Percentiles rank a stretch among this genome's conserved stretches.
Evolutionary conservation across 768 basidiomycete species (phyloP).

Genomic region (Amanita inopinata): DNA sequence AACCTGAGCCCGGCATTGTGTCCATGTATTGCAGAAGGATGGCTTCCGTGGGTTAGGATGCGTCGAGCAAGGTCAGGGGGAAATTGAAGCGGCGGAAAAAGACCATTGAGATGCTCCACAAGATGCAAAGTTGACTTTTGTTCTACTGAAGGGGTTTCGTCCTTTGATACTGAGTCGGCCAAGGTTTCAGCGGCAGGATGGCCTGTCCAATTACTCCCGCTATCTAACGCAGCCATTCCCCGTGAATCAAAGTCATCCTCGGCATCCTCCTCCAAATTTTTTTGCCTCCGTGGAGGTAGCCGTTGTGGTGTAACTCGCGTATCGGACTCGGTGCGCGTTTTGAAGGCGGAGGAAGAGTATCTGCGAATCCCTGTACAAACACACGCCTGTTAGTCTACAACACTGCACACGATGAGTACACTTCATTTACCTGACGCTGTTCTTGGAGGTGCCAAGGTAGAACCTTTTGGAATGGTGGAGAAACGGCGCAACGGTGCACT

Average conservation of each 20-base stretch:
- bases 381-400: constrained; percentile 5
- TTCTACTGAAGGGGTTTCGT: neutral
- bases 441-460: constrained; percentile 13
- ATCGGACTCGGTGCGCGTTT: constrained; percentile 13
- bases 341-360: constrained; percentile 20
- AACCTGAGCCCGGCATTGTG: constrained; percentile 69
- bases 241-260: constrained; percentile 6
- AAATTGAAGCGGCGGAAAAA: constrained; percentile 62
- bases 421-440: constrained; percentile 7
- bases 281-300: constrained; percentile 9
- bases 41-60: constrained; percentile 72
- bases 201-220: neutral
- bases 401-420: constrained; percentile 1
- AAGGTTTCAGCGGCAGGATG: neutral
- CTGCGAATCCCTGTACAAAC: constrained; percentile 16
- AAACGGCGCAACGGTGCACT: constrained; percentile 16
- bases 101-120: constrained; percentile 46
- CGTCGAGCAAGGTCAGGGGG: constrained; percentile 61
- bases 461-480: constrained; percentile 9
- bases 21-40: constrained; percentile 52
- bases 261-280: constrained; percentile 6
- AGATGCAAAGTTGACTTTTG: constrained; percentile 15
- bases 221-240: constrained; percentile 6
- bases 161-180: neutral
- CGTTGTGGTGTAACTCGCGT: constrained; percentile 3